Base-by-base conservation (phyloP, 805 yeast species). In the Ogataea trehaloabstinens region DNA sequence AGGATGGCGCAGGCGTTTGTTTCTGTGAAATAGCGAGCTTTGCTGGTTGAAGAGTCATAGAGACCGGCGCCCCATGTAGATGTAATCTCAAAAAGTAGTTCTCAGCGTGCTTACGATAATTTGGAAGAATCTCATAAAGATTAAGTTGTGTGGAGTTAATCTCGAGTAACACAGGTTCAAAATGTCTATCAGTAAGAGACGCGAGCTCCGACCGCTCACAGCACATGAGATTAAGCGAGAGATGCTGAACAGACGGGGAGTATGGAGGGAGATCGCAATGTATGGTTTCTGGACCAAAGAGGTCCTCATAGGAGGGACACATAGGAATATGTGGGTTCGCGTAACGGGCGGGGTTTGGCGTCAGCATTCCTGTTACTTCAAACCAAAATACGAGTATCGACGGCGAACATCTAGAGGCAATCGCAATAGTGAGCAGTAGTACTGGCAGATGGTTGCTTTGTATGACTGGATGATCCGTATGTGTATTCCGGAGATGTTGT, bases 61-160 rank as follows among this genome's bases (percentile, higher is more conserved):
- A n/a, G n/a, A n/a, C n/a, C n/a, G n/a, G n/a, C 25, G 12, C 25
- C 12, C 25, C 25, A 12, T 22, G 11, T 8, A 22, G 25, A 22
- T 22, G 25, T 12, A 22, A 12, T 12, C 12, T 8, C 29, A 45
- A 36, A 31, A 58, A 58, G 21, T 48, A 49, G 34, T 48, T 42
- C 4, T 44, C 34, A 1, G 56, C 54, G 18, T 25, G 46, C 24
- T 38, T 49, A 13, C 33, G 37, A 21, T 44, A 45, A 6, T 37
- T 27, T 6, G 45, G 36, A 10, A 37, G 35, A 1, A 63, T 5
- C 4, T 38, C 28, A 32, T 58, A 57, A 10, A 62, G 24, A 39
- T 58, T 57, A 18, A 62, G 41, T 28, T 53, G 58, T 1, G 66
- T 62, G 6, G 66, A 61, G 39, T 63, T 60, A 24, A 63, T 46